Evolutionary conservation across 2,329 filamentous ascomycete genomes (phyloP).

Genomic region (Verticillium albo-atrum): DNA sequence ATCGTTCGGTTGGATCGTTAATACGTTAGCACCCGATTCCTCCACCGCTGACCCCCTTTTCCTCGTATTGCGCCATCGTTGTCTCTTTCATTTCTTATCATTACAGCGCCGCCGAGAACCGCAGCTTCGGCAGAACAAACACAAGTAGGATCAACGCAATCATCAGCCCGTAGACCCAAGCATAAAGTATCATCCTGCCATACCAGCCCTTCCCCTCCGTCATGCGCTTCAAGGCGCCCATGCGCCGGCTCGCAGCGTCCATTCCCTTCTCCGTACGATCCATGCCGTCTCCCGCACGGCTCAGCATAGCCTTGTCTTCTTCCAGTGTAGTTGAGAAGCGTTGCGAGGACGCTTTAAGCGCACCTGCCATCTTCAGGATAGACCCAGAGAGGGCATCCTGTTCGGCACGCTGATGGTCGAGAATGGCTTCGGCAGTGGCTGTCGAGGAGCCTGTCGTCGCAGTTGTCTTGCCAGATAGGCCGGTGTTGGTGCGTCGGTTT

Average conservation of each 20-base stretch:
- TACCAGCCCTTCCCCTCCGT: slow-evolving; percentile 86
- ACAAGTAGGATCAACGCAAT: slow-evolving; percentile 74
- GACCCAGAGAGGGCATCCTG: slow-evolving; percentile 79
- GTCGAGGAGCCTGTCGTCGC: slow-evolving; percentile 33
- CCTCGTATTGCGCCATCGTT: background rate
- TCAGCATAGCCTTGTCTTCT: slow-evolving; percentile 65
- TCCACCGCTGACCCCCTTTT: background rate
- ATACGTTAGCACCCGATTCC: background rate
- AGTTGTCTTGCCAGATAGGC: slow-evolving; percentile 19
- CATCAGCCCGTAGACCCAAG: slow-evolving; percentile 78
- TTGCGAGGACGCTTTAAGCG: slow-evolving; percentile 71
- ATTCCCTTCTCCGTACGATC: slow-evolving; percentile 73
- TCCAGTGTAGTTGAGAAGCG: slow-evolving; percentile 70
- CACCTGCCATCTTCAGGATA: slow-evolving; percentile 73
- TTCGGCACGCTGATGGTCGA: slow-evolving; percentile 73
- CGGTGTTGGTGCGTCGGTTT: slow-evolving; percentile 20
- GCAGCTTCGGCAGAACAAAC: slow-evolving; percentile 80
- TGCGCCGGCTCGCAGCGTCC: slow-evolving; percentile 68
- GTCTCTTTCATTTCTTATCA: background rate
- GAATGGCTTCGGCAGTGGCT: slow-evolving; percentile 62
- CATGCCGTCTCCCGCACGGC: slow-evolving; percentile 67
- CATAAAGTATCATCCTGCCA: slow-evolving; percentile 79
- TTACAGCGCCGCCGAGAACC: slow-evolving; percentile 53
- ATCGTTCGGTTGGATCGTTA: background rate
- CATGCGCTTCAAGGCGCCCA: slow-evolving; percentile 74